Evolutionary conservation across 2,329 filamentous ascomycete species (phyloP).

Genomic region (Acrocalymma vagum): DNA sequence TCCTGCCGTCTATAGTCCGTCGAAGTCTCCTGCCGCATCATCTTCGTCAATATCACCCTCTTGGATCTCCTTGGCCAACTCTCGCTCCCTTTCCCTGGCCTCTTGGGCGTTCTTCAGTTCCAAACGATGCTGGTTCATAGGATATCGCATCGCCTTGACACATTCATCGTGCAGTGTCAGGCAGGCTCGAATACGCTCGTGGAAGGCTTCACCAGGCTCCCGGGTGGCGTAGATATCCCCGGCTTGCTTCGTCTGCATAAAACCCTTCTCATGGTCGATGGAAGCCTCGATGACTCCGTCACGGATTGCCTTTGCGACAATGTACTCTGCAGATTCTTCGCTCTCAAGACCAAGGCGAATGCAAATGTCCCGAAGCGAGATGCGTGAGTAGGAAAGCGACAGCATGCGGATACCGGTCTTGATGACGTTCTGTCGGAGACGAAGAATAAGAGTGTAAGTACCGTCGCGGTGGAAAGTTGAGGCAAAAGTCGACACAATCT

Average conservation of each 20-base stretch:
- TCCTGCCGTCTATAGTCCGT: conserved; percentile 75
- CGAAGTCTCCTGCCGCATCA: conserved; percentile 94
- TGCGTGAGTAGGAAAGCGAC: conserved; percentile 96
- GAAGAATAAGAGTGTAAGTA: conserved; percentile 94
- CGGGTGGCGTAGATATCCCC: conserved; percentile 95
- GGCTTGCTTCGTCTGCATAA: conserved; percentile 98
- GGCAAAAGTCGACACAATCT: conserved; percentile 80
- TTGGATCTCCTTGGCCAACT: conserved; percentile 98
- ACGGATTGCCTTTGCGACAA: conserved; percentile 97
- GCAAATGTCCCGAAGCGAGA: conserved; percentile 96
- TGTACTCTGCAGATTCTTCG: conserved; percentile 98
- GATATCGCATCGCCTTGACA: conserved; percentile 99
- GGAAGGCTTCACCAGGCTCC: conserved; percentile 96
- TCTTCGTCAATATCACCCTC: conserved; percentile 97
- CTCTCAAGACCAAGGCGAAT: conserved; percentile 91
- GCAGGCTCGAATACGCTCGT: conserved; percentile 93
- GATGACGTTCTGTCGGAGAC: conserved; percentile 97
- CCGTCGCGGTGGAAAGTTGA: conserved; percentile 90
- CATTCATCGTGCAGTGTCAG: conserved; percentile 95
- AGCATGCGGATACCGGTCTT: conserved; percentile 99
- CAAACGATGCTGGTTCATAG: conserved; percentile 97
- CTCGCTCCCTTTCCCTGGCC: conserved; percentile 93
- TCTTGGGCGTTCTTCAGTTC: conserved; percentile 99
- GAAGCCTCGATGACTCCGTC: conserved; percentile 97
- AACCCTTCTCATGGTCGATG: conserved; percentile 91